A percentile compares a stretch with the other conserved stretches of the same genome.
phyloP scores from a whole-genome alignment of 768 basidiomycete species.

The Mycena albidolilacea region DNA sequence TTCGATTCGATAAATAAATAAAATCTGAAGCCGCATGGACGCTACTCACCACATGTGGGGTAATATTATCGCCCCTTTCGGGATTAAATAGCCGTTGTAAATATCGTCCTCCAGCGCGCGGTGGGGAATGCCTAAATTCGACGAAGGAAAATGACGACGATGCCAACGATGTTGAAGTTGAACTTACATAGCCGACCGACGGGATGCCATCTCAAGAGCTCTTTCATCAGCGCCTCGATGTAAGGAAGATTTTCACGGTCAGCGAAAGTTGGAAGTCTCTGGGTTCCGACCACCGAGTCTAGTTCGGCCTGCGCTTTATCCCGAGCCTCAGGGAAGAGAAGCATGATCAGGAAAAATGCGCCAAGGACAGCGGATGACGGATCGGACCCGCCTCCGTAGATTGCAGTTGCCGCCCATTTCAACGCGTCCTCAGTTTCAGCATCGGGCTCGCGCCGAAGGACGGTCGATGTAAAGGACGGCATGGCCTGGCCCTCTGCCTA shows the following conservation, averaged over 20 bases:
- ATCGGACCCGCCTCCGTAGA: slow-evolving; percentile 53
- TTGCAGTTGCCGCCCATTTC: slow-evolving; percentile 53
- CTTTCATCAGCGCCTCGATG: slow-evolving; percentile 49
- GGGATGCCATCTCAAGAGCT: slow-evolving; percentile 49
- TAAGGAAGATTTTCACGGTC: slow-evolving; percentile 49
- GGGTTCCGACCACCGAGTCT: slow-evolving; percentile 48
- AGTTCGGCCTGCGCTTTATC: slow-evolving; percentile 52
- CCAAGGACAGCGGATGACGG: slow-evolving; percentile 46
- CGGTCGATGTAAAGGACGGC: slow-evolving; percentile 59
- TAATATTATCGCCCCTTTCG: slow-evolving; percentile 33
- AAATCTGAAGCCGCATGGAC: not conserved
- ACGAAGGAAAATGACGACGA: not conserved
- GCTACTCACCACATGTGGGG: slow-evolving; percentile 31
- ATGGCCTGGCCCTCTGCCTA: slow-evolving; percentile 54
- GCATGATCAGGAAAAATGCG: slow-evolving; percentile 51
- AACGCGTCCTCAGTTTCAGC: slow-evolving; percentile 56
- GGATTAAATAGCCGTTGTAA: slow-evolving; percentile 40
- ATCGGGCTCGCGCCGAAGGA: slow-evolving; percentile 51
- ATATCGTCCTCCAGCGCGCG: slow-evolving; percentile 42
- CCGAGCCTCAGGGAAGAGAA: slow-evolving; percentile 48
- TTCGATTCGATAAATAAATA: not conserved
- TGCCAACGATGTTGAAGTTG: slow-evolving; percentile 16
- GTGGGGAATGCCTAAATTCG: slow-evolving; percentile 32
- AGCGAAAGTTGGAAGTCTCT: slow-evolving; percentile 48
- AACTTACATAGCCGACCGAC: slow-evolving; percentile 47